Base-by-base conservation (phyloP, 2,329 filamentous ascomycete genomes). In the Shiraia sp. region DNA sequence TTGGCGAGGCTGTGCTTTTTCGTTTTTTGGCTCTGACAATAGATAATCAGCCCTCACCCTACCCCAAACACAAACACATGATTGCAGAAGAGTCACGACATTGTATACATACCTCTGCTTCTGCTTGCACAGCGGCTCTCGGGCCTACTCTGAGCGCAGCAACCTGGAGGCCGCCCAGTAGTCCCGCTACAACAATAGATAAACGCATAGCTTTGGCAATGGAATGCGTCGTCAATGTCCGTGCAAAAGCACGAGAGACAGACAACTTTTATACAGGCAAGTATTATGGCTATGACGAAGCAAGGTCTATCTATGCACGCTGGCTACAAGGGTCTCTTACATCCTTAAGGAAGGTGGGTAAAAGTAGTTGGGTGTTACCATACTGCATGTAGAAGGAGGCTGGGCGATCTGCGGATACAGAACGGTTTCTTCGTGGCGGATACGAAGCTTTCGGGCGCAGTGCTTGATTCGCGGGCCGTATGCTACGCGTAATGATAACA, bases 271-370 rank as follows among this genome's bases (percentile, higher is more conserved):
- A 43, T 36, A 45, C 25, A 31, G 33, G 36, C 27, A 30, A 32
- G 36, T 26, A 35, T 35, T 16, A 23, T 32, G 28, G n/a, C 36
- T 32, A 50, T 53, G 50, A 50, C 42, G 51, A 47, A 30, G 41
- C n/a, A n/a, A n/a, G n/a, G n/a, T n/a, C n/a, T n/a, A n/a, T n/a
- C n/a, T n/a, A n/a, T n/a, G n/a, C n/a, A n/a, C n/a, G n/a, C n/a
- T n/a, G 39, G 44, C 43, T 49, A 42, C 51, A 53, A 34, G 33
- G 27, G 23, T 30, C 23, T 38, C 37, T n/a, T 32, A 40, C 12
- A 34, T 42, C 44, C 45, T 57, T 63, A 30, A 30, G 59, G 61
- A 59, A 65, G 59, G 61, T 63, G 47, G 51, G 42, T 51, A 49
- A 47, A 42, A 45, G 41, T 51, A 42, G 38, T 36, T 44, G 38